Evolutionary conservation across 1,284 basidiomycete species (phyloP).

Genomic region (Trichosporon coremiiforme): DNA sequence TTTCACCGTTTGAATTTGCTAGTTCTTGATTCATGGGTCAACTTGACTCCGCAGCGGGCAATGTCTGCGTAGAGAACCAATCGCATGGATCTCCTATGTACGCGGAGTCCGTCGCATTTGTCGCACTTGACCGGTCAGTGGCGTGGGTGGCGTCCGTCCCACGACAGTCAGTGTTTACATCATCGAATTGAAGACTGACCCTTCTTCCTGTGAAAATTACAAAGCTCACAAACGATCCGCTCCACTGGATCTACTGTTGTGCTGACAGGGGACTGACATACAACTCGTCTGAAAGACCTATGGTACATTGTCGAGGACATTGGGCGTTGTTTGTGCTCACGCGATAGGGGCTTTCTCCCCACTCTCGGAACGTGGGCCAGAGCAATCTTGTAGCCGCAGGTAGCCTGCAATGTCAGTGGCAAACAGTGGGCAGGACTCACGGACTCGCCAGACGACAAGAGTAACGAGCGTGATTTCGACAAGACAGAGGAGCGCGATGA

Average conservation of each 20-base stretch:
- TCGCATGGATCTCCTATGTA: neutral
- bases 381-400: neutral
- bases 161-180: constrained; percentile 7
- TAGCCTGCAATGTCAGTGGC: neutral
- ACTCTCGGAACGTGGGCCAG: neutral
- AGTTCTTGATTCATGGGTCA: neutral
- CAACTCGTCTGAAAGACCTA: neutral
- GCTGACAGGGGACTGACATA: constrained; percentile 2
- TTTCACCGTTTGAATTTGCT: too few species aligned
- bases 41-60: neutral
- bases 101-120: neutral
- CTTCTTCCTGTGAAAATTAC: neutral
- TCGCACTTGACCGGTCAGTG: neutral
- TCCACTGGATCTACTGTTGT: too few species aligned
- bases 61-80: neutral
- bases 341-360: neutral
- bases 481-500: neutral
- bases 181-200: constrained; percentile 5
- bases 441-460: constrained; percentile 4
- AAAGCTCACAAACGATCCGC: neutral
- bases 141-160: constrained; percentile 13
- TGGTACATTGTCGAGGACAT: neutral
- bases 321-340: neutral
- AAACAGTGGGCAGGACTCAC: neutral
- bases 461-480: constrained; percentile 7